Base-by-base conservation (phyloP, 2,329 filamentous ascomycete genomes). In the Leptodontidium sp. region DNA sequence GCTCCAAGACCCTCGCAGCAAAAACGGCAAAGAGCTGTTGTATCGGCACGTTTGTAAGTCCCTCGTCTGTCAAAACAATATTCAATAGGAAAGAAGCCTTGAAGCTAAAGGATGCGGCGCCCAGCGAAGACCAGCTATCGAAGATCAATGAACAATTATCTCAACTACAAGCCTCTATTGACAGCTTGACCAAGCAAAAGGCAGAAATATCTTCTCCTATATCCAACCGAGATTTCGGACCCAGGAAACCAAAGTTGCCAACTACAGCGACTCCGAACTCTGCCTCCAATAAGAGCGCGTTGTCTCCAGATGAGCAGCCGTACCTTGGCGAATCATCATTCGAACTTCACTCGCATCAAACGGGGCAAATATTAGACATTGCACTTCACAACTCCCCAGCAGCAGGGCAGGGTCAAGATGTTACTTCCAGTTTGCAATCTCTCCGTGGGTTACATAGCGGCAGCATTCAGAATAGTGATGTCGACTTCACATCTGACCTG, bases 321-420 rank as follows among this genome's bases (percentile, higher is more conserved):
- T 70, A 70, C 40, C 61, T 67, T 12, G 68, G 68, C 17, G 65
- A 67, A n/a, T 67, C 68, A 12, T 70, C 68, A 8, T 70, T 67
- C 35, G 68, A 70, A 59, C 43, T 67, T 9, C 68, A 70, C 43
- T 70, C 68, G n/a, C 61, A 70, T 38, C 52, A 70, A 61, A 62
- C 68, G 7, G 65, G 68, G 17, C 64, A 67, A 17, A 61, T 67
- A 14, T 49, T 70, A 52, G 68, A 69, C 15, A 66, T 64, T 24
- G 49, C 63, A 21, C 67, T 69, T 50, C 38, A 58, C 3, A 66
- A 64, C 32, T 64, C 64, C 5, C 64, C 64, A 14, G 58, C 63
- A 14, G 38, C 64, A 12, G 14, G 49, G 2, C 62, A 24, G 12
- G 43, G 40, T 12, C 61, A 68, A 61, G 45, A 69, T 43, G 58